These are phyloP conservation scores for Rhodotorula mucilaginosa DNA, from an alignment of 1,284 basidiomycete species.

Conservation along the genomic window DNA sequence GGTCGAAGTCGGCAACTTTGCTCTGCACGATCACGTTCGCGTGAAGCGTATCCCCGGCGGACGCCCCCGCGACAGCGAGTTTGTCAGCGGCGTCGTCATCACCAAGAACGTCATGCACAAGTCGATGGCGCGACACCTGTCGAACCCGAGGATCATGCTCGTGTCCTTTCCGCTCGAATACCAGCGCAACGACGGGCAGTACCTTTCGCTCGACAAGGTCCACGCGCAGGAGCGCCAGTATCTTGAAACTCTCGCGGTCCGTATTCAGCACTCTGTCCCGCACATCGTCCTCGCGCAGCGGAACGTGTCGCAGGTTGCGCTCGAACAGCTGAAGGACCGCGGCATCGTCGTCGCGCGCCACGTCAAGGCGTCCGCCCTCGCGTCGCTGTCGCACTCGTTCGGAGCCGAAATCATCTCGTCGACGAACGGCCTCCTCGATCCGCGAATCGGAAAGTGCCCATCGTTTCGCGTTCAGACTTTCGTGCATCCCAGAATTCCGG, in stretches of 20 bases:
- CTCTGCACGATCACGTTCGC: slow-evolving; percentile 92
- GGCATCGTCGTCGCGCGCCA: slow-evolving; percentile 87
- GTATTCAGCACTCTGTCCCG: slow-evolving; percentile 85
- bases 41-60: slow-evolving; percentile 99
- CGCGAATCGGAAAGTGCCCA: slow-evolving; percentile 70
- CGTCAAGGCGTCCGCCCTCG: slow-evolving; percentile 83
- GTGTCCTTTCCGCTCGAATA: slow-evolving; percentile 95
- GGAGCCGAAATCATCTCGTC: slow-evolving; percentile 93
- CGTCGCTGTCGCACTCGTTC: slow-evolving; percentile 86
- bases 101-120: slow-evolving; percentile 98
- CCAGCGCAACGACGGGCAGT: slow-evolving; percentile 81
- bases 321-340: slow-evolving; percentile 76
- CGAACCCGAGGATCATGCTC: slow-evolving; percentile 83
- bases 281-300: slow-evolving; percentile 91
- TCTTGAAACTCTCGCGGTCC: slow-evolving; percentile 78
- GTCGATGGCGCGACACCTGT: slow-evolving; percentile 55
- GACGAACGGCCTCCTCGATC: slow-evolving; percentile 78
- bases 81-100: slow-evolving; percentile 94
- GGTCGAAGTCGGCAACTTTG: slow-evolving; percentile 67
- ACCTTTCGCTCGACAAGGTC: slow-evolving; percentile 89
- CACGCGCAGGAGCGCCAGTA: slow-evolving; percentile 94
- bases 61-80: slow-evolving; percentile 85
- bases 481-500: slow-evolving; percentile 86
- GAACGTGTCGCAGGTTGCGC: slow-evolving; percentile 84
- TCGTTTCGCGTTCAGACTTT: slow-evolving; percentile 88